Evolutionary conservation across 2,329 filamentous ascomycete species (phyloP).

Genomic region (Xylaria sp.): DNA sequence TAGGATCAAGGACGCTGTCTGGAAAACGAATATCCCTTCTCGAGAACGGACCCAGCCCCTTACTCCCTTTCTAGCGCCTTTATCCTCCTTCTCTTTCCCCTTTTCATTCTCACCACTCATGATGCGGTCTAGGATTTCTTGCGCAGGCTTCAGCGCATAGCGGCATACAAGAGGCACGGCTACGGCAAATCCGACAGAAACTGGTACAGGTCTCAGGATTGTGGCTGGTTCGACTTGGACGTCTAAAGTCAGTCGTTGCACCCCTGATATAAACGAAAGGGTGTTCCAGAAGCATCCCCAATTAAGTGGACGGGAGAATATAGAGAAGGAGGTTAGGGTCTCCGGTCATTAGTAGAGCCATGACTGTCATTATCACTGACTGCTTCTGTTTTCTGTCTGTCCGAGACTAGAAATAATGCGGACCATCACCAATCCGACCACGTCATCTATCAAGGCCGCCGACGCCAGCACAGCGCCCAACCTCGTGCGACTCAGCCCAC

Average conservation of each 20-base stretch:
- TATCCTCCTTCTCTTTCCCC: not conserved
- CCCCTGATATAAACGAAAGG: not conserved
- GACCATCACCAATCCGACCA: slow-evolving; percentile 81
- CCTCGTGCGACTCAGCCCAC: slow-evolving; percentile 56
- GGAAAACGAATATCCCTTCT: slow-evolving; percentile 57
- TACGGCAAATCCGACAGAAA: slow-evolving; percentile 63
- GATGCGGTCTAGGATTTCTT: slow-evolving; percentile 49
- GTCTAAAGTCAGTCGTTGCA: not conserved
- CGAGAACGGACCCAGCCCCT: slow-evolving; percentile 43
- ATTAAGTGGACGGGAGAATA: not conserved
- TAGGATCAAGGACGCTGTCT: slow-evolving; percentile 62
- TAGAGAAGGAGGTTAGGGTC: not conserved
- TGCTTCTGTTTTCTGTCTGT: slow-evolving; percentile 29
- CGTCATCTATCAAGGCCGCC: slow-evolving; percentile 85
- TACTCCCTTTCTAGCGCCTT: not conserved
- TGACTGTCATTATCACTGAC: slow-evolving; percentile 19
- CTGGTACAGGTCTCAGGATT: slow-evolving; percentile 58
- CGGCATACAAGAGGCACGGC: slow-evolving; percentile 60
- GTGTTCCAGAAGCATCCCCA: too few species aligned
- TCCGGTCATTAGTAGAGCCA: slow-evolving; percentile 8
- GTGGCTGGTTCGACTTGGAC: slow-evolving; percentile 48
- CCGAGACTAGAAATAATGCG: slow-evolving; percentile 77
- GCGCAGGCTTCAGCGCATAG: slow-evolving; percentile 57
- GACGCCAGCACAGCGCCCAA: slow-evolving; percentile 73
- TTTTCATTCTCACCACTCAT: slow-evolving; percentile 37